phyloP scores from a whole-genome alignment of 306 rosid species.

The Cicer pinnatifidum region DNA sequence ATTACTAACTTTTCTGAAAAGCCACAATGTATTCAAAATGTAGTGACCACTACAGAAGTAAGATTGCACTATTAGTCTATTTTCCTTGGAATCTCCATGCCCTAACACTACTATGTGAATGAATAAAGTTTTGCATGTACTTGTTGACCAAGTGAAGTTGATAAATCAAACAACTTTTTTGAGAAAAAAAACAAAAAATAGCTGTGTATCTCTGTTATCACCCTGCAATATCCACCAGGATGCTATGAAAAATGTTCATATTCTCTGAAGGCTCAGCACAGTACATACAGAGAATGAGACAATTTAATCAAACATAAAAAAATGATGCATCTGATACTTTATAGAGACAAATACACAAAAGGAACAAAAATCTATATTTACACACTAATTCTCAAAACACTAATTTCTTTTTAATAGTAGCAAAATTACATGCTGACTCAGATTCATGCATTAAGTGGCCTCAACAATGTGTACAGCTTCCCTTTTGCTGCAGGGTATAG shows the following conservation, averaged over 20 bases:
- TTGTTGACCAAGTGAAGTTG: constrained; percentile 49
- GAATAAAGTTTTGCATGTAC: constrained; percentile 45
- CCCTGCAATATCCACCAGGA: constrained; percentile 33
- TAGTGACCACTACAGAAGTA: constrained; percentile 25
- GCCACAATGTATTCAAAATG: constrained; percentile 17
- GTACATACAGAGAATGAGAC: constrained; percentile 9
- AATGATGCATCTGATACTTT: too few species aligned
- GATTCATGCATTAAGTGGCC: constrained; percentile 26
- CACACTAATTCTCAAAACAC: constrained; percentile 37
- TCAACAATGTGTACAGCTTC: background rate
- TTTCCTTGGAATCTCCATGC: constrained; percentile 45
- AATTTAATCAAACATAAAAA: background rate
- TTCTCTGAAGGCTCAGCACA: constrained; percentile 20
- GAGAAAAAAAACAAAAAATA: constrained; percentile 41
- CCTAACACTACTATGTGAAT: constrained; percentile 34
- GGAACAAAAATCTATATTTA: background rate
- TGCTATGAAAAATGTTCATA: constrained; percentile 15
- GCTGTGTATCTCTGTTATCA: constrained; percentile 37
- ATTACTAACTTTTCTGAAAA: constrained; percentile 43
- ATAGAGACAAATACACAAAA: too few species aligned
- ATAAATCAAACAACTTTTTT: constrained; percentile 49
- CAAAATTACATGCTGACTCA: constrained; percentile 46
- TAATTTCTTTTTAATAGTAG: constrained; percentile 22
- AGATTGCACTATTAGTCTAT: constrained; percentile 24
- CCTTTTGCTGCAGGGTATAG: constrained; percentile 26